phyloP scores from a whole-genome alignment of 768 basidiomycete species.

The Trametes elegans region DNA sequence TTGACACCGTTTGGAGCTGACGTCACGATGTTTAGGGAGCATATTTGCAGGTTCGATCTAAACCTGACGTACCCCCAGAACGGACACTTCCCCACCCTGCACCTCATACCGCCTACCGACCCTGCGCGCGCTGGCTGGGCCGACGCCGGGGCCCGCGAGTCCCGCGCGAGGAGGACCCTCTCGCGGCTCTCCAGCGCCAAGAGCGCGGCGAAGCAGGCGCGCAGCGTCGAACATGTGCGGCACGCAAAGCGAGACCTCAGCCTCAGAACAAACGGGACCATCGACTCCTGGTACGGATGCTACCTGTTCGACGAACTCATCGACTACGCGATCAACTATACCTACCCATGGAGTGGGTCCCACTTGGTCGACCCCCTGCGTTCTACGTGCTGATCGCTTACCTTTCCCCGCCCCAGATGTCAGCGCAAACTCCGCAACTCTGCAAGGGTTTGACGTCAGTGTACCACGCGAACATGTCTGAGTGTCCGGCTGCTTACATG shows the following conservation, averaged over 20 bases:
- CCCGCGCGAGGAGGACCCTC: neutral
- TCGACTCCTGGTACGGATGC: conserved; percentile 42
- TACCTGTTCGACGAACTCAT: conserved; percentile 60
- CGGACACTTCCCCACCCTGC: conserved; percentile 44
- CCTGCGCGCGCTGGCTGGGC: conserved; percentile 3
- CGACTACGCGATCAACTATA: conserved; percentile 71
- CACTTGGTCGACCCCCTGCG: neutral
- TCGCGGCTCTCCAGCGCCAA: neutral
- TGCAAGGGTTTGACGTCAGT: conserved; percentile 16
- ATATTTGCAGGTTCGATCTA: conserved; percentile 63
- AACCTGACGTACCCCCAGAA: conserved; percentile 72
- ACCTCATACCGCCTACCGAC: conserved; percentile 9
- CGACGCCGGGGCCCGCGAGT: conserved; percentile 12
- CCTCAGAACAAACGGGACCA: conserved; percentile 48
- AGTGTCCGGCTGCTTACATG: neutral
- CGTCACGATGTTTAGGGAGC: conserved; percentile 36
- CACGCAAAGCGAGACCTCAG: conserved; percentile 41
- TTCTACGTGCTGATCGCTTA: neutral
- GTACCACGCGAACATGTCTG: neutral
- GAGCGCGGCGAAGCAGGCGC: neutral
- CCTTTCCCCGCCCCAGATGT: neutral
- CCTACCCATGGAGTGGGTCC: conserved; percentile 54
- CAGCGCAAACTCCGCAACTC: neutral
- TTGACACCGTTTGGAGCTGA: neutral
- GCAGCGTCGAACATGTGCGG: neutral